Conservation (phyloP, 1,284 basidiomycete species). For the Pseudozyma tsukubaensis region DNA sequence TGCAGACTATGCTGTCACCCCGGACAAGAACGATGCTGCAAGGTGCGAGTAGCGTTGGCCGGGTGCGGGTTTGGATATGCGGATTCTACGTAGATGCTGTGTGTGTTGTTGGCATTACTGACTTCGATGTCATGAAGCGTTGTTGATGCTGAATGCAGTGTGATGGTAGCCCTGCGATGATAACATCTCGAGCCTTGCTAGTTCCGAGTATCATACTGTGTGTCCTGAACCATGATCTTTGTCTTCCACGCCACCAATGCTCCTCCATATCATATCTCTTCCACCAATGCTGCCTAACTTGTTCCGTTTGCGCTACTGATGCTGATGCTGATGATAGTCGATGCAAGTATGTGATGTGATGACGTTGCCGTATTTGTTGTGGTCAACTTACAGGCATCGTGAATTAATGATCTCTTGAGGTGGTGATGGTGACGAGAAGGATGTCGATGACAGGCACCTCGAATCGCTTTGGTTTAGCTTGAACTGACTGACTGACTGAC, state of each 20-base stretch:
- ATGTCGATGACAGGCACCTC: conserved; percentile 34
- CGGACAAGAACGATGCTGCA: background rate
- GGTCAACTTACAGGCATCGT: conserved; percentile 54
- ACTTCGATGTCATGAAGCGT: too few species aligned
- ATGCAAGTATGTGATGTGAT: conserved; percentile 30
- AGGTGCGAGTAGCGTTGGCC: background rate
- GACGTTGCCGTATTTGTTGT: conserved; percentile 9
- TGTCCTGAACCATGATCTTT: background rate
- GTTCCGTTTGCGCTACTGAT: background rate
- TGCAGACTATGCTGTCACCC: background rate
- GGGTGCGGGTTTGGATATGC: too few species aligned
- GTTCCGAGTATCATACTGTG: too few species aligned
- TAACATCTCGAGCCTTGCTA: too few species aligned
- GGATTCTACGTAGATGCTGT: too few species aligned
- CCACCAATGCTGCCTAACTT: background rate
- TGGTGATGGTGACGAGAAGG: conserved; percentile 52
- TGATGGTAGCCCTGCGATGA: too few species aligned
- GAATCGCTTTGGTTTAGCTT: conserved; percentile 39
- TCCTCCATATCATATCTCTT: background rate
- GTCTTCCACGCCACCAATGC: background rate
- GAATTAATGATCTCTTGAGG: conserved; percentile 55
- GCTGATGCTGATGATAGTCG: conserved; percentile 2
- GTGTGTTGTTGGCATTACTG: too few species aligned
- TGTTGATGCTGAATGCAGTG: too few species aligned
- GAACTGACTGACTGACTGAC: background rate